phyloP scores from a whole-genome alignment of 2,329 filamentous ascomycete species.

The Elsinoe perseae region DNA sequence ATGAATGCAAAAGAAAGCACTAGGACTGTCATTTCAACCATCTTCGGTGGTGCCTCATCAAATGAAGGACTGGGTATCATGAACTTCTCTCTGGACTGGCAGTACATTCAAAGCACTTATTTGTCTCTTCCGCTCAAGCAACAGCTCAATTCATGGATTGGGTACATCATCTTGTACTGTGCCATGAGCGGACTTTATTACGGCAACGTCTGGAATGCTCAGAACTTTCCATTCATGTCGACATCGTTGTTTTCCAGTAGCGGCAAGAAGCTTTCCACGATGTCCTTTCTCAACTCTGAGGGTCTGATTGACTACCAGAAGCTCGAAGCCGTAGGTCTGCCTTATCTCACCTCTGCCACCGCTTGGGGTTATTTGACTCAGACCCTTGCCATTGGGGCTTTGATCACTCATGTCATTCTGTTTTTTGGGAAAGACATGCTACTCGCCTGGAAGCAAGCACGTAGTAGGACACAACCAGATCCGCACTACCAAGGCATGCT shows the following conservation, averaged over 20 bases:
- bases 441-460: conserved; percentile 42
- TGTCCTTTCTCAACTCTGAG: conserved; percentile 33
- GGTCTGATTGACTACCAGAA: conserved; percentile 38
- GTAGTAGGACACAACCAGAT: conserved; percentile 39
- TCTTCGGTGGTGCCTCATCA: conserved; percentile 47
- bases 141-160: conserved; percentile 37
- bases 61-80: conserved; percentile 49
- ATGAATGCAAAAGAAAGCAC: conserved; percentile 44
- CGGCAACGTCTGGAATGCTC: conserved; percentile 41
- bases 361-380: conserved; percentile 44
- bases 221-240: conserved; percentile 49
- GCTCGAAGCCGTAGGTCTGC: conserved; percentile 40
- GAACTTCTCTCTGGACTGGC: conserved; percentile 48
- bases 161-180: conserved; percentile 43
- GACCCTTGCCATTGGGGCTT: conserved; percentile 51
- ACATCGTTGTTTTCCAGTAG: conserved; percentile 38
- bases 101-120: conserved; percentile 47
- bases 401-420: conserved; percentile 45
- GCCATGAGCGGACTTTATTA: conserved; percentile 49
- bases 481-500: conserved; percentile 47
- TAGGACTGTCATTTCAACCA: conserved; percentile 38
- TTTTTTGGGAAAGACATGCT: conserved; percentile 51
- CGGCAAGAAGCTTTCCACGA: conserved; percentile 34
- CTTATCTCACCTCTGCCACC: conserved; percentile 44
- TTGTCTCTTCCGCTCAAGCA: conserved; percentile 46